Conservation (phyloP, 2,329 filamentous ascomycete genomes). For the Clarireedia paspali region DNA sequence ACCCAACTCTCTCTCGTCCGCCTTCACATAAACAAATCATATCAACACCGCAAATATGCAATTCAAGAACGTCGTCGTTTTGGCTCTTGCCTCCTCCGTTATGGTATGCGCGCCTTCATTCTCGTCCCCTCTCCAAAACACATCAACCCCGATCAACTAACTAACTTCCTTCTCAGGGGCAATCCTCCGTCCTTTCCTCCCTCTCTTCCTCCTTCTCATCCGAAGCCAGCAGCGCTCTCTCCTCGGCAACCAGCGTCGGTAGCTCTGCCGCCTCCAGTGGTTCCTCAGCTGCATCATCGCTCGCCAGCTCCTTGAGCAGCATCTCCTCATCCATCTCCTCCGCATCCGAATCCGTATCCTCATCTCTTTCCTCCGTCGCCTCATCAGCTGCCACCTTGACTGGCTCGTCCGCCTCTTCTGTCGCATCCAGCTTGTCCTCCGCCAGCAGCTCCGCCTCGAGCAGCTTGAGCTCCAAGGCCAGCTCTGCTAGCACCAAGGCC, state of each 20-base stretch:
- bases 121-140: too few species aligned
- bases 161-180: conserved; percentile 11
- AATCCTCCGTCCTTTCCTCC: conserved; percentile 11
- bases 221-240: background rate
- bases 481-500: conserved; percentile 3
- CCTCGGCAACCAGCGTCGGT: background rate
- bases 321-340: conserved; percentile 4
- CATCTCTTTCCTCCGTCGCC: background rate
- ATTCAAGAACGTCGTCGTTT: conserved; percentile 23
- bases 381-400: conserved; percentile 1
- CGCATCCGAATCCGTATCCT: background rate
- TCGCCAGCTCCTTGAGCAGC: background rate
- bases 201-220: background rate
- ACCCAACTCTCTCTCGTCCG: background rate
- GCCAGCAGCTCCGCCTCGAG: conserved; percentile 6
- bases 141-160: background rate
- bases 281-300: background rate
- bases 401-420: conserved; percentile 5
- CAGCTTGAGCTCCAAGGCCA: conserved; percentile 5
- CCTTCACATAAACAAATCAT: background rate
- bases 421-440: conserved; percentile 9
- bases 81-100: conserved; percentile 22
- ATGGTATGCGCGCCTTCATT: conserved; percentile 10
- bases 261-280: background rate
- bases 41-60: conserved; percentile 19